A percentile compares a stretch with the other conserved stretches of the same genome.
Conservation (phyloP, 2,329 filamentous ascomycete genomes). For the Pyrenochaeta sp. region DNA sequence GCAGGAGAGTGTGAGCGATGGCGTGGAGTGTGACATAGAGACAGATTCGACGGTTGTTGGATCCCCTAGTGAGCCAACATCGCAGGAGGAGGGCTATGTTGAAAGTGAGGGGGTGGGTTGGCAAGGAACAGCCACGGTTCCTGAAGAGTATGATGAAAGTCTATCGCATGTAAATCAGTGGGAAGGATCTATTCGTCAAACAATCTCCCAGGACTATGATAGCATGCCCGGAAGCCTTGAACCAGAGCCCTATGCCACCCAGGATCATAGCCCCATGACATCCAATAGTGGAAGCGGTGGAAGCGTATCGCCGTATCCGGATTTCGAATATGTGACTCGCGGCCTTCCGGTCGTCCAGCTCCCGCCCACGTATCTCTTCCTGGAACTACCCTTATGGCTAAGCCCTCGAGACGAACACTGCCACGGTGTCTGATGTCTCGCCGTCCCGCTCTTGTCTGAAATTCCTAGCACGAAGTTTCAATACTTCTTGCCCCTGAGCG, state of each 20-base stretch:
- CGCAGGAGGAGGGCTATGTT: too few species aligned
- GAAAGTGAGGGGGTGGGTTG: not conserved
- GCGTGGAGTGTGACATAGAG: slow-evolving; percentile 16
- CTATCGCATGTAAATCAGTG: not conserved
- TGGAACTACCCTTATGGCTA: slow-evolving; percentile 34
- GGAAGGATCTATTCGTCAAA: not conserved
- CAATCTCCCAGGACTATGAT: slow-evolving; percentile 7
- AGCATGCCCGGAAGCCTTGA: slow-evolving; percentile 6
- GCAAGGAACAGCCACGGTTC: not conserved
- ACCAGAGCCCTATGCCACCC: slow-evolving; percentile 2
- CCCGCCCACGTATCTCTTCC: slow-evolving; percentile 30
- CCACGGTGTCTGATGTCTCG: slow-evolving; percentile 27
- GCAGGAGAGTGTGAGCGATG: slow-evolving; percentile 9
- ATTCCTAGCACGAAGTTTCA: slow-evolving; percentile 1
- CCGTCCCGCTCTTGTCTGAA: slow-evolving; percentile 7
- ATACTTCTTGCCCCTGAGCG: not conserved
- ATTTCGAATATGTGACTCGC: slow-evolving; percentile 22
- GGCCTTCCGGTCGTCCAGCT: slow-evolving; percentile 1
- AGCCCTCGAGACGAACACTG: slow-evolving; percentile 40
- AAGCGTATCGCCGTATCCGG: slow-evolving; percentile 30
- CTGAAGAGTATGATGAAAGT: not conserved
- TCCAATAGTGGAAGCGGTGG: slow-evolving; percentile 15
- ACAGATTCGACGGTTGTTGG: slow-evolving; percentile 13
- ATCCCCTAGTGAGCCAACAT: too few species aligned
- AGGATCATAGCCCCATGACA: slow-evolving; percentile 3